Evolutionary conservation across 306 rosid genomes (phyloP).

Genomic region (Vicia faba): DNA sequence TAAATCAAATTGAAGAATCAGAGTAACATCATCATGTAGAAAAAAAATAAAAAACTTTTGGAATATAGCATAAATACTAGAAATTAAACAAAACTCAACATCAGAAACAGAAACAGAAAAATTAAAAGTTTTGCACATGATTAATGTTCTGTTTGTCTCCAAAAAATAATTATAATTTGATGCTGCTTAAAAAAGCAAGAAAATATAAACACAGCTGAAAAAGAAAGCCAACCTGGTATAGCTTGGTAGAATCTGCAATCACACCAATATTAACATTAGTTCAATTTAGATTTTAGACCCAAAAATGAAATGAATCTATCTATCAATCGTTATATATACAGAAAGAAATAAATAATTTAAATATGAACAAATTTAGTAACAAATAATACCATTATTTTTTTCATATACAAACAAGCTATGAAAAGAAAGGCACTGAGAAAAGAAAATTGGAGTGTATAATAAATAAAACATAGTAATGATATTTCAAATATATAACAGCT

Average conservation of each 20-base stretch:
- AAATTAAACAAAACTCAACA: constrained; percentile 32
- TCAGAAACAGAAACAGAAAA: constrained; percentile 24
- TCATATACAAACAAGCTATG: constrained; percentile 38
- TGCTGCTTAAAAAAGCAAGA: constrained; percentile 1
- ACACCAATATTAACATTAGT: constrained; percentile 30
- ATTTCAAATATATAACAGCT: neutral
- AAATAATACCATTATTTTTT: constrained; percentile 29
- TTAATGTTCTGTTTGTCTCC: constrained; percentile 16
- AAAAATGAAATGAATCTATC: constrained; percentile 25
- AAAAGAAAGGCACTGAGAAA: constrained; percentile 40
- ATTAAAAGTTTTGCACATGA: constrained; percentile 2
- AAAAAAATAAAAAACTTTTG: constrained; percentile 8
- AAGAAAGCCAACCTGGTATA: constrained; percentile 31
- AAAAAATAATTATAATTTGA: constrained; percentile 5
- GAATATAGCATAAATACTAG: neutral
- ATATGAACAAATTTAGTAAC: constrained; percentile 9
- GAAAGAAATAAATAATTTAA: neutral
- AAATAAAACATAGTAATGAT: constrained; percentile 28
- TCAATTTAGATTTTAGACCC: neutral
- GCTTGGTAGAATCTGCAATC: constrained; percentile 36
- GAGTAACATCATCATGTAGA: neutral
- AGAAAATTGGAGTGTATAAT: constrained; percentile 30
- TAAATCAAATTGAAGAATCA: constrained; percentile 23
- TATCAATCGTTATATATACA: neutral
- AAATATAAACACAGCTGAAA: constrained; percentile 14